Conservation (phyloP, 1,284 basidiomycete species). For the Rhizoctonia solani region DNA sequence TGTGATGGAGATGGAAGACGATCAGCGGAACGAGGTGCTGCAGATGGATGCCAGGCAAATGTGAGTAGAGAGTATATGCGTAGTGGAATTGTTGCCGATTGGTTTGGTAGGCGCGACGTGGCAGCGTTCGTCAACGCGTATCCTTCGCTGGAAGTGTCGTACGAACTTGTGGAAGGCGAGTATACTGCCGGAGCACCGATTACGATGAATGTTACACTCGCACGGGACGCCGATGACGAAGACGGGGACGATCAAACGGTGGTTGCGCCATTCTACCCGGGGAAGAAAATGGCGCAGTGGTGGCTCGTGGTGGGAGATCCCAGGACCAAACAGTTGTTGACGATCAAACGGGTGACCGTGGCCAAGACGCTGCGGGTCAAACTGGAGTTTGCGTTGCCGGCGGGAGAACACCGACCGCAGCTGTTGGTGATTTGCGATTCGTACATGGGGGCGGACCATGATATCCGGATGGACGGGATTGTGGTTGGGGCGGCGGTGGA, state of each 20-base stretch:
- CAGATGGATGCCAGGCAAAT: constrained; percentile 87
- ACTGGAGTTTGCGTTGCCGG: constrained; percentile 85
- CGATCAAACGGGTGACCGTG: constrained; percentile 95
- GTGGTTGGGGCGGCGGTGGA: constrained; percentile 87
- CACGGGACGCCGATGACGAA: constrained; percentile 80
- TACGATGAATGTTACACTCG: constrained; percentile 75
- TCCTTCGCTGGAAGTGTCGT: constrained; percentile 86
- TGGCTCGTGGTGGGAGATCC: constrained; percentile 94
- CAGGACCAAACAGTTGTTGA: constrained; percentile 73
- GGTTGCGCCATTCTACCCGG: constrained; percentile 89
- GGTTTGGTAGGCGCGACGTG: constrained; percentile 60
- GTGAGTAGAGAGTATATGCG: constrained; percentile 41
- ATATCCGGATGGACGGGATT: constrained; percentile 77
- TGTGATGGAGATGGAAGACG: constrained; percentile 96
- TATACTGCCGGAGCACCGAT: constrained; percentile 87
- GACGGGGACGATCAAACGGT: constrained; percentile 68
- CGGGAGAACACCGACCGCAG: constrained; percentile 83
- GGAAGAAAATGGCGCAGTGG: constrained; percentile 92
- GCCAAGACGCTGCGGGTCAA: constrained; percentile 76
- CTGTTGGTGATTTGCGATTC: constrained; percentile 93
- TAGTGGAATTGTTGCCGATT: too few species aligned
- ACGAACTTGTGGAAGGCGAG: constrained; percentile 77
- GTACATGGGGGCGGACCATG: constrained; percentile 89
- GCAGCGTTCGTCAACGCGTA: constrained; percentile 95
- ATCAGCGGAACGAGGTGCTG: constrained; percentile 77